Evolutionary conservation across 352 stramenopile species (phyloP).

Genomic region (Phytophthora pisi): DNA sequence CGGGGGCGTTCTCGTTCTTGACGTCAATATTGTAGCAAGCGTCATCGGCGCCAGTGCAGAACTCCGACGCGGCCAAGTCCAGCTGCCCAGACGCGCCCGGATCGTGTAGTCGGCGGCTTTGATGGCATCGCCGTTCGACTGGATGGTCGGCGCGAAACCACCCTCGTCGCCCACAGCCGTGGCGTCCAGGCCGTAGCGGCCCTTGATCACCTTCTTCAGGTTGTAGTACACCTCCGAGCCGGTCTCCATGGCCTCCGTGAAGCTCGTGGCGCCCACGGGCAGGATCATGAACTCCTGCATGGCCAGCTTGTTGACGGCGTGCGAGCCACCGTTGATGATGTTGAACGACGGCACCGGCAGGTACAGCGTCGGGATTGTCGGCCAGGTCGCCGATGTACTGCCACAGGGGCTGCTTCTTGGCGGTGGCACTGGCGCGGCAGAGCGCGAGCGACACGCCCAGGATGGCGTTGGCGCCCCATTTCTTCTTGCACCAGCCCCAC

Average conservation of each 20-base stretch:
- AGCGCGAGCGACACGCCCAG: conserved; percentile 97
- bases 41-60: conserved; percentile 93
- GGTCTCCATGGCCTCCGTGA: conserved; percentile 97
- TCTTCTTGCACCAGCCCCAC: conserved; percentile 95
- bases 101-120: conserved; percentile 95
- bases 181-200: conserved; percentile 97
- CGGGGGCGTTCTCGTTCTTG: conserved; percentile 93
- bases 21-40: conserved; percentile 99
- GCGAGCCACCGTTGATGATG: conserved; percentile 99
- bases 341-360: conserved; percentile 99
- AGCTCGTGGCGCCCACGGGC: conserved; percentile 89
- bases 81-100: conserved; percentile 97
- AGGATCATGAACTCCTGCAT: conserved; percentile 99
- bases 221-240: conserved; percentile 99
- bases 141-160: conserved; percentile 98
- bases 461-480: conserved; percentile 99
- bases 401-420: conserved; percentile 96
- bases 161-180: conserved; percentile 99
- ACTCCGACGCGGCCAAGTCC: conserved; percentile 98
- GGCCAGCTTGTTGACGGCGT: conserved; percentile 98
- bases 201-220: conserved; percentile 99
- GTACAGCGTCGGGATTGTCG: conserved; percentile 93
- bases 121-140: conserved; percentile 97
- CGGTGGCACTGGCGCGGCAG: conserved; percentile 95
- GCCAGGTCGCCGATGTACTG: conserved; percentile 98